Base-by-base conservation (phyloP, 2,329 filamentous ascomycete species). In the Hypoxylon sp. region DNA sequence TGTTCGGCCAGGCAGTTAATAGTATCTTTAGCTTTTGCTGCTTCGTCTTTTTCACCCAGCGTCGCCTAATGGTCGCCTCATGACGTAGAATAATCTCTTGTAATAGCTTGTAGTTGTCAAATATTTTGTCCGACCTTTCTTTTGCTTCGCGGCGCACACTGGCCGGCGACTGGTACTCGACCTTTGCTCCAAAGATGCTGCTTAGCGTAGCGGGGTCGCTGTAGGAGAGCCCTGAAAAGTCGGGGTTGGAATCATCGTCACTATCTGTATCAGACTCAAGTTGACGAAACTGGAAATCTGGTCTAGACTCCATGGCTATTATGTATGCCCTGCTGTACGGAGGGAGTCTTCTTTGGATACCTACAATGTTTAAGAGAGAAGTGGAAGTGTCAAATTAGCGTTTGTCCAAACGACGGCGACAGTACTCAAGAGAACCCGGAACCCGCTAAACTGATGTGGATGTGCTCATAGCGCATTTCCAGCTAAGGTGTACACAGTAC, bases 11-110 rank as follows among this genome's bases (percentile, higher is more conserved):
- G 1, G 68, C 70, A n/a, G 67, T 59, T 1, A 78, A 61, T 2
- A 86, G 64, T 2, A 82, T 67, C 2, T 73, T 69, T 7, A 71
- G 67, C 11, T 75, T 69, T 62, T 83, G 76, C 9, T 67, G 37
- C 7, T 69, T 71, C 1, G 70, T 75, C 66, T 82, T 83, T 60
- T 83, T 83, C 2, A 60, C 52, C 81, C 81, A 86, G 27, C 81
- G 73, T 54, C 75, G 80, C 43, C 75, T 74, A 7, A 85, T 75
- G 0, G 71, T 75, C 1, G 64, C 65, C 60, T 85, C 79, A 37
- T 82, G 77, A 3, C 79, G 73, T 29, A 74, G 65, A 2, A 84
- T 45, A 4, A 81, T 78, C 1, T 63, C 62, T 7, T 67, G 66
- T 5, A 81, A 63, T 2, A 32, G 47, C 4, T 67, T 54, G 59